These are phyloP conservation scores for Stagonosporopsis cucurbitacearum DNA, from an alignment of 2,329 filamentous ascomycete genomes.

Conservation along the genomic window DNA sequence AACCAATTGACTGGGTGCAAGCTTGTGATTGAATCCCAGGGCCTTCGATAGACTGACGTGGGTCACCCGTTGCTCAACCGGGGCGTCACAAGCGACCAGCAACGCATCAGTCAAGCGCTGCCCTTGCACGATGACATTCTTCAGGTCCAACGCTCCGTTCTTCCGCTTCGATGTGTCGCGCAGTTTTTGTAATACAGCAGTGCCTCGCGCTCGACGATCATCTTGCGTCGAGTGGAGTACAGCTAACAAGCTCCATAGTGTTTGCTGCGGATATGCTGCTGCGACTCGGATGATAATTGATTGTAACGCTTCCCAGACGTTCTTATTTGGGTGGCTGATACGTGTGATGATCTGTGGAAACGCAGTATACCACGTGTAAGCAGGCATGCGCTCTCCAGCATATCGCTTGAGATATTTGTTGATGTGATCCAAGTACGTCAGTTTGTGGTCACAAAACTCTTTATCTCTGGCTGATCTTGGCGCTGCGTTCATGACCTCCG, in stretches of 20 bases:
- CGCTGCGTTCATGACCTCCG: slow-evolving; percentile 61
- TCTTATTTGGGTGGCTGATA: slow-evolving; percentile 82
- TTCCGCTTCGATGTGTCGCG: slow-evolving; percentile 61
- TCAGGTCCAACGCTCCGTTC: slow-evolving; percentile 67
- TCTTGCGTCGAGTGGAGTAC: slow-evolving; percentile 80
- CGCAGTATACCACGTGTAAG: slow-evolving; percentile 81
- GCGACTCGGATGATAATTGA: slow-evolving; percentile 88
- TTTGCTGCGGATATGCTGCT: slow-evolving; percentile 84
- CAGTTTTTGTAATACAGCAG: slow-evolving; percentile 50
- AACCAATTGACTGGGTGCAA: slow-evolving; percentile 82
- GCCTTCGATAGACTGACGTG: slow-evolving; percentile 78
- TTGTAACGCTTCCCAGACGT: slow-evolving; percentile 78
- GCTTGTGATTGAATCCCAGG: slow-evolving; percentile 82
- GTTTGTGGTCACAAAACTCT: slow-evolving; percentile 40
- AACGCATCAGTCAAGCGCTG: slow-evolving; percentile 85
- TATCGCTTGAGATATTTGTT: slow-evolving; percentile 81
- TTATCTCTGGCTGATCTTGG: slow-evolving; percentile 36
- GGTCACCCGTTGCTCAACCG: slow-evolving; percentile 73
- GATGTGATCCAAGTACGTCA: slow-evolving; percentile 40
- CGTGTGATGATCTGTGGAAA: slow-evolving; percentile 95
- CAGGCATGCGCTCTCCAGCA: slow-evolving; percentile 68
- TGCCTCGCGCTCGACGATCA: slow-evolving; percentile 67
- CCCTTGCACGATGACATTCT: slow-evolving; percentile 74
- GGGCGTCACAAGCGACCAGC: slow-evolving; percentile 78
- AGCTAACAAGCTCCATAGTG: slow-evolving; percentile 88